These are phyloP conservation scores for Oryza meyeriana DNA, from an alignment of 176 grass and related monocot species.

Conservation along the genomic window DNA sequence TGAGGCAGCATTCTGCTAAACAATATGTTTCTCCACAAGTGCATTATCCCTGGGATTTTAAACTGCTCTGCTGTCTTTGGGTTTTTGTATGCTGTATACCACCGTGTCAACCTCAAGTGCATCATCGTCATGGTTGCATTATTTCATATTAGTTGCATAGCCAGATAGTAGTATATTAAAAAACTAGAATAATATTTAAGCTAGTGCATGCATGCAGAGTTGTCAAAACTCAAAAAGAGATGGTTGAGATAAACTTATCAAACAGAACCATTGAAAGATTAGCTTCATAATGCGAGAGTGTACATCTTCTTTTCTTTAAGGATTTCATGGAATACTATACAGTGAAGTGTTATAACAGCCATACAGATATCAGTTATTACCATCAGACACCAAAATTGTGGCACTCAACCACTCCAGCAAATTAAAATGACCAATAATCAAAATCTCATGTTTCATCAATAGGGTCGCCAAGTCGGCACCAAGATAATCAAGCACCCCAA, in stretches of 20 bases:
- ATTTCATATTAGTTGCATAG: no score
- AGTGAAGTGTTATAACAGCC: neutral
- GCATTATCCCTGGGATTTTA: neutral
- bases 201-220: no score
- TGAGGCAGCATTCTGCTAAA: slow-evolving; percentile 51
- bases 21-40: slow-evolving; percentile 35
- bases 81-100: neutral
- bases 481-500: no score
- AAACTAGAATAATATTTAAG: neutral
- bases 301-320: neutral
- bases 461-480: no score
- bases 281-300: neutral
- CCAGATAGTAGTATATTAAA: neutral
- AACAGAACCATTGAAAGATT: neutral
- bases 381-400: neutral
- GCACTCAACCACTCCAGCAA: neutral
- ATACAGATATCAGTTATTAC: neutral
- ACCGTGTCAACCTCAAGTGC: neutral
- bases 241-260: neutral
- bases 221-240: neutral
- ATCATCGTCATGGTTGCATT: neutral
- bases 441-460: neutral
- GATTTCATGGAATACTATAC: neutral
- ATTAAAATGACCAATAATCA: neutral
- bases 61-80: neutral